phyloP scores from a whole-genome alignment of 805 yeast species.

The Kluyveromyces siamensis region DNA sequence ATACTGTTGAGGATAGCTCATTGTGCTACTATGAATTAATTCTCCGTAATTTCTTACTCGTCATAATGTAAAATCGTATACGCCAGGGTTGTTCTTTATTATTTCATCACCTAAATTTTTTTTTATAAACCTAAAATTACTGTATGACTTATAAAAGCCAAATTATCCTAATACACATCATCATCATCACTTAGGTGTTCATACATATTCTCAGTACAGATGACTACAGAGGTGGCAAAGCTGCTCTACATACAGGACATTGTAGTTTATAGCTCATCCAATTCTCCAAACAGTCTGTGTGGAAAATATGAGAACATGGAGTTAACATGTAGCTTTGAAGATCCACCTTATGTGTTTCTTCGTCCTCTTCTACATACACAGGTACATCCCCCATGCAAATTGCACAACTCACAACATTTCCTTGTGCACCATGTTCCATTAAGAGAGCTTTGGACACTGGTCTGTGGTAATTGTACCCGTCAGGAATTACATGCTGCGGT shows the following conservation, averaged over 20 bases:
- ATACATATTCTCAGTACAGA: too few species aligned
- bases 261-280: constrained; percentile 93
- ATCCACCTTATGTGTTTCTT: constrained; percentile 31
- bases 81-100: neutral
- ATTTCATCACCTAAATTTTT: neutral
- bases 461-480: constrained; percentile 71
- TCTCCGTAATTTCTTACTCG: too few species aligned
- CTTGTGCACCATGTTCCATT: constrained; percentile 28
- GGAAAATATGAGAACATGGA: constrained; percentile 88
- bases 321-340: constrained; percentile 63
- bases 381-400: constrained; percentile 78
- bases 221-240: constrained; percentile 67
- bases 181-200: too few species aligned
- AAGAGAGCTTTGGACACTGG: constrained; percentile 20
- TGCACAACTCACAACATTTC: constrained; percentile 65
- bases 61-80: too few species aligned
- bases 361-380: constrained; percentile 22
- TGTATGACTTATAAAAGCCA: neutral
- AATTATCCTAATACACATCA: neutral
- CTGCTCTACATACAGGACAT: constrained; percentile 86
- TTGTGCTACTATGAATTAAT: neutral
- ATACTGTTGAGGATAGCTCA: constrained; percentile 1
- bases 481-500: constrained; percentile 66
- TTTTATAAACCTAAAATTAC: neutral
- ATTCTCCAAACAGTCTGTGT: constrained; percentile 74